Evolutionary conservation across 352 stramenopile species (phyloP).

Genomic region (Phytophthora agathidicida): DNA sequence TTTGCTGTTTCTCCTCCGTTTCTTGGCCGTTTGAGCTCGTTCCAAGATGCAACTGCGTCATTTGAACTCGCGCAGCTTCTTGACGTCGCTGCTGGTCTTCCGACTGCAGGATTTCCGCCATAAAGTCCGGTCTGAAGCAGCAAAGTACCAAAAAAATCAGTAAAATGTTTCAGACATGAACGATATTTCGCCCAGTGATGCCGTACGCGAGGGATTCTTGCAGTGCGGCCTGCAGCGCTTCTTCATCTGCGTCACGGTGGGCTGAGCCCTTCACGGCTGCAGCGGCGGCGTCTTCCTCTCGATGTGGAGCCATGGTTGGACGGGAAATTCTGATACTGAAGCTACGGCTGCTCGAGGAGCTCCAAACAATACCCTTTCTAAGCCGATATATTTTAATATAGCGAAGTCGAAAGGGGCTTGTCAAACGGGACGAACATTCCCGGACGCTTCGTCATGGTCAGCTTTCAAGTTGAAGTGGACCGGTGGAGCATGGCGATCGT

Average conservation of each 20-base stretch:
- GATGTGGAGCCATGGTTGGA: slow-evolving; percentile 23
- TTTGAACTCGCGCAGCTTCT: neutral
- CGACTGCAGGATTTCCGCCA: slow-evolving; percentile 74
- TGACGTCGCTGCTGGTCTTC: slow-evolving; percentile 36
- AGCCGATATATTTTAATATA: too few relatives aligned
- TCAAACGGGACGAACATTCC: slow-evolving; percentile 22
- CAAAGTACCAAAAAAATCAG: neutral
- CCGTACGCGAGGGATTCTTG: slow-evolving; percentile 65
- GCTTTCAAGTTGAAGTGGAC: too few relatives aligned
- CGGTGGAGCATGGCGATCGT: too few relatives aligned
- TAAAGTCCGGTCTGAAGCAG: slow-evolving; percentile 56
- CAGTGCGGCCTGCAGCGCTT: slow-evolving; percentile 70
- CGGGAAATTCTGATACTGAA: slow-evolving; percentile 14
- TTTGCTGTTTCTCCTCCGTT: slow-evolving; percentile 20
- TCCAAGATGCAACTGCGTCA: neutral
- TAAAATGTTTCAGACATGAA: slow-evolving; percentile 10
- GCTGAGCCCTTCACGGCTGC: slow-evolving; percentile 19
- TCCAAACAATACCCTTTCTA: too few relatives aligned
- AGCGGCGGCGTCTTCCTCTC: slow-evolving; percentile 11
- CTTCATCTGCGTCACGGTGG: slow-evolving; percentile 71
- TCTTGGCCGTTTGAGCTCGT: slow-evolving; percentile 10
- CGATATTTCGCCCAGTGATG: neutral
- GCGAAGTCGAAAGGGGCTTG: neutral
- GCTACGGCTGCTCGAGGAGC: neutral
- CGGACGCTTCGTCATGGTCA: slow-evolving; percentile 14